phyloP scores from a whole-genome alignment of 2,329 filamentous ascomycete genomes.

The Cladorrhinum sp. region DNA sequence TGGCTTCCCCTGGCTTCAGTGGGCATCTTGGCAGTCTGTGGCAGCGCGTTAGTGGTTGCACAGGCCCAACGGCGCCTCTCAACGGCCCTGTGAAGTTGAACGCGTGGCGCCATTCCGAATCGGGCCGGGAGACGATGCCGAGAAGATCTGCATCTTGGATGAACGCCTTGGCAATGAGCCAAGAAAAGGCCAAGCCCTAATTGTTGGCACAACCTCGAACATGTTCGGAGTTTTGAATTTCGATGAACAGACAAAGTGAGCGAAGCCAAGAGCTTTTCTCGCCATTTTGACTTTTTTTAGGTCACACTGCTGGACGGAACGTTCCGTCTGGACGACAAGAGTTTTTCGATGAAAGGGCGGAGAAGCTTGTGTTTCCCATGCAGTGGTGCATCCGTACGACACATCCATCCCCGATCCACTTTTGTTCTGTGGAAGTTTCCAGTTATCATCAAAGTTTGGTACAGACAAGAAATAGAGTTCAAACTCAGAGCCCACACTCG shows the following conservation, averaged over 20 bases:
- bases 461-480: no score
- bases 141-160: constrained; percentile 23
- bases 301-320: background rate
- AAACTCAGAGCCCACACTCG: no score
- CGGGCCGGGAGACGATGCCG: constrained; percentile 20
- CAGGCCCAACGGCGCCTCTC: background rate
- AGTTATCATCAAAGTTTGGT: background rate
- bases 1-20: background rate
- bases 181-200: constrained; percentile 10
- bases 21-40: no score
- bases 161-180: constrained; percentile 15
- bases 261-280: constrained; percentile 3
- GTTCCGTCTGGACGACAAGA: constrained; percentile 1
- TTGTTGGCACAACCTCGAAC: constrained; percentile 5
- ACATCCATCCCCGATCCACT: background rate
- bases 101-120: constrained; percentile 16
- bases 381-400: background rate
- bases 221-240: background rate
- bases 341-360: background rate
- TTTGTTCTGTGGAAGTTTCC: background rate
- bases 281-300: no score
- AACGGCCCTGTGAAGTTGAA: background rate
- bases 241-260: background rate
- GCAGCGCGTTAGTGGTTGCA: no score
- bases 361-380: background rate